Evolutionary conservation across 2,329 filamentous ascomycete genomes (phyloP).

Genomic region (Capronia americana): DNA sequence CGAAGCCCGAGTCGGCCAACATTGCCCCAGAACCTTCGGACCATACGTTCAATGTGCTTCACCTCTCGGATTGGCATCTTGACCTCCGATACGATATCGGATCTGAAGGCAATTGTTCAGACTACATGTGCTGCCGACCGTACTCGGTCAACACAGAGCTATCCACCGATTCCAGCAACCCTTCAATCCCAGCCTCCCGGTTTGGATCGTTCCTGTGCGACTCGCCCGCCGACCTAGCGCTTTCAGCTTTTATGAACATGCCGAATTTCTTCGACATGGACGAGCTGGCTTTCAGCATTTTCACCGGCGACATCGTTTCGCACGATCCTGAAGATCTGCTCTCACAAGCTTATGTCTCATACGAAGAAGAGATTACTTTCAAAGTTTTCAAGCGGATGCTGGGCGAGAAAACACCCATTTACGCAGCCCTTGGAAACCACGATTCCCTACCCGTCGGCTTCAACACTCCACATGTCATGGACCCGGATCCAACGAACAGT

Average conservation of each 20-base stretch:
- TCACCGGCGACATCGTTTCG: conserved; percentile 44
- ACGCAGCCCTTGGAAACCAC: conserved; percentile 43
- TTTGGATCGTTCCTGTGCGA: conserved; percentile 42
- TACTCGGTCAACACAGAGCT: conserved; percentile 38
- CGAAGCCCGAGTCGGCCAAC: conserved; percentile 37
- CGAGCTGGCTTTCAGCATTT: conserved; percentile 42
- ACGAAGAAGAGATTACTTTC: conserved; percentile 41
- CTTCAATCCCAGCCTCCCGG: conserved; percentile 39
- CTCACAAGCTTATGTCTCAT: conserved; percentile 41
- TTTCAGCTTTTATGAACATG: conserved; percentile 40
- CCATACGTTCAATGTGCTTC: conserved; percentile 41
- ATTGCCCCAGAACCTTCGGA: conserved; percentile 37
- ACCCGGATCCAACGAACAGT: conserved; percentile 28
- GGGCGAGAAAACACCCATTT: conserved; percentile 39
- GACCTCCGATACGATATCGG: conserved; percentile 43
- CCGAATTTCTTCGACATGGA: conserved; percentile 37
- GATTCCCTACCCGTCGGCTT: conserved; percentile 40
- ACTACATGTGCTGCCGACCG: conserved; percentile 42
- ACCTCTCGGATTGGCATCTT: conserved; percentile 44
- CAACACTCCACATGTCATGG: conserved; percentile 38
- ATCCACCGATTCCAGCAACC: conserved; percentile 33
- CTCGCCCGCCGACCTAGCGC: conserved; percentile 40
- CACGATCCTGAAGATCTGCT: conserved; percentile 42
- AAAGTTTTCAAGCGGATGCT: conserved; percentile 42
- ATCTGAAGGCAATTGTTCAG: conserved; percentile 42